Conservation (phyloP, 1,284 basidiomycete species). For the Moniliophthora roreri region DNA sequence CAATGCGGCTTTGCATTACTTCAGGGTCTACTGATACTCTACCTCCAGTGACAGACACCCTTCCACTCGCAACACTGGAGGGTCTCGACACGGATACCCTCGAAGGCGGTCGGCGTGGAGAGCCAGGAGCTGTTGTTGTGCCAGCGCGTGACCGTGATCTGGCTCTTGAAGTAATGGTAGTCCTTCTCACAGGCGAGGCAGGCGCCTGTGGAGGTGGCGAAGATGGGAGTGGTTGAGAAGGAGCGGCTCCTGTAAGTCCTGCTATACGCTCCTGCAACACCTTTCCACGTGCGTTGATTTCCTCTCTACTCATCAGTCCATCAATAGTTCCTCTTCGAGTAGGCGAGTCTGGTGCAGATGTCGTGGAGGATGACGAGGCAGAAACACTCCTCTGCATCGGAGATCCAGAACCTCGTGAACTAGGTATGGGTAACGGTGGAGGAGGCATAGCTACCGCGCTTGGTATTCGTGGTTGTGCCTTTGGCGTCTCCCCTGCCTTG, state of each 20-base stretch:
- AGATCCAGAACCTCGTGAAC: constrained; percentile 42
- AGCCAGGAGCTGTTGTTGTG: constrained; percentile 7
- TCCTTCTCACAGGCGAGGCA: constrained; percentile 19
- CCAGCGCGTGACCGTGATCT: constrained; percentile 6
- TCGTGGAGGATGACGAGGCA: constrained; percentile 20
- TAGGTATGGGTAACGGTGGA: constrained; percentile 22
- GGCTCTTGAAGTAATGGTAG: constrained; percentile 4
- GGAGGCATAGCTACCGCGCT: constrained; percentile 79
- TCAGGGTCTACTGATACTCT: constrained; percentile 6
- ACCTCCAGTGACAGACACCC: constrained; percentile 2
- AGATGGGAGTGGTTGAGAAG: constrained; percentile 21
- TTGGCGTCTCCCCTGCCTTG: constrained; percentile 34
- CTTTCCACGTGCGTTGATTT: constrained; percentile 39
- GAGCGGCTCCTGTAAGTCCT: constrained; percentile 33
- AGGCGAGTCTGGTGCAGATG: constrained; percentile 28
- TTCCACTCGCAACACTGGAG: constrained; percentile 13
- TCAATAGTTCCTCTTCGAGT: constrained; percentile 30
- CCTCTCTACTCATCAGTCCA: constrained; percentile 21
- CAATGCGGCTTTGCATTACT: constrained; percentile 49
- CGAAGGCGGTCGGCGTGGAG: neutral
- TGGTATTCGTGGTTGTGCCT: constrained; percentile 42
- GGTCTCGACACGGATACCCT: constrained; percentile 24
- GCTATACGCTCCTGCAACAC: constrained; percentile 55
- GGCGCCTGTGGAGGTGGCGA: constrained; percentile 16
- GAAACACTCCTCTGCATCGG: constrained; percentile 33